Percentiles rank a stretch among this genome's conserved stretches.
Evolutionary conservation across 2,329 filamentous ascomycete species (phyloP).

Genomic region (Colletotrichum chrysophilum): DNA sequence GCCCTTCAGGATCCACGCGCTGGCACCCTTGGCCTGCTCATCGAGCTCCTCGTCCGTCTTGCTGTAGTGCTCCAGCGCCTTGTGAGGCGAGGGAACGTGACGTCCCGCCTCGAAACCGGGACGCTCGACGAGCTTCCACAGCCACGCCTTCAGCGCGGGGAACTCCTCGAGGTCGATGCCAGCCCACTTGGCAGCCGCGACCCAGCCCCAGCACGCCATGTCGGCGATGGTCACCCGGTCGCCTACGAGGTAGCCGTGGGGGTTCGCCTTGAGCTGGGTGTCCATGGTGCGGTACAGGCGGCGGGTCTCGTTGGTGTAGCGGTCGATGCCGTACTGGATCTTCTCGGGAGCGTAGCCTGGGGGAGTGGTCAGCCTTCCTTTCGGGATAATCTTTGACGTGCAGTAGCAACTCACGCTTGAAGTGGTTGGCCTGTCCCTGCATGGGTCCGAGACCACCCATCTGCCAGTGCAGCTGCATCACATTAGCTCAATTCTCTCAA

Average conservation of each 20-base stretch:
- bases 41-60: conserved; percentile 61
- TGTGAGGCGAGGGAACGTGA: conserved; percentile 72
- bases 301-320: conserved; percentile 84
- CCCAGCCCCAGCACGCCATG: conserved; percentile 82
- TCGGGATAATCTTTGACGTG: neutral
- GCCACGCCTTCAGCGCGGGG: conserved; percentile 78
- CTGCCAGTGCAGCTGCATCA: conserved; percentile 68
- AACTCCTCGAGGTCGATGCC: conserved; percentile 73
- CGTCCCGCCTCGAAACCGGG: conserved; percentile 78
- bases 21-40: conserved; percentile 50
- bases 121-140: conserved; percentile 71
- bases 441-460: conserved; percentile 83
- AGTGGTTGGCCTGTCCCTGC: conserved; percentile 87
- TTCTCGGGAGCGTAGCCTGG: conserved; percentile 76
- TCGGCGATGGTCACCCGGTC: conserved; percentile 78
- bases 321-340: conserved; percentile 82
- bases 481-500: neutral
- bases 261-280: conserved; percentile 65
- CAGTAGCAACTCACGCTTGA: conserved; percentile 57
- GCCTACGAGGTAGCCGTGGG: conserved; percentile 67
- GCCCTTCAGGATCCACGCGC: conserved; percentile 69
- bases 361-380: neutral
- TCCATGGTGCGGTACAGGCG: conserved; percentile 82
- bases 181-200: conserved; percentile 53
- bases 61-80: conserved; percentile 55